Conservation (phyloP, 306 rosid species). For the Cercis canadensis region DNA sequence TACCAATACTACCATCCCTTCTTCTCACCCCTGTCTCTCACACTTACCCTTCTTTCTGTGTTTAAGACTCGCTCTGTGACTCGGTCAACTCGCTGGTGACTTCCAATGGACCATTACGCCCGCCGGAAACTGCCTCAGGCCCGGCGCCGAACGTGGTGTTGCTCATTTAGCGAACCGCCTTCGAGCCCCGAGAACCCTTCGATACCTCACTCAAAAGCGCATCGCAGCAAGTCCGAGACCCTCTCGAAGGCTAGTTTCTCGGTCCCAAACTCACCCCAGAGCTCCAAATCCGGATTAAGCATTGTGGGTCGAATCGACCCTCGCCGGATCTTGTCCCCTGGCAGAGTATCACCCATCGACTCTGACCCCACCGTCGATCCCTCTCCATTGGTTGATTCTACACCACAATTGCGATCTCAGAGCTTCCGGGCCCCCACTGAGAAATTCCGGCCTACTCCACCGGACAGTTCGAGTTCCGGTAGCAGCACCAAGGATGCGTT, state of each 20-base stretch:
- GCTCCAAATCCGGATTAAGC: conserved; percentile 67
- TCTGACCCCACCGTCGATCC: conserved; percentile 49
- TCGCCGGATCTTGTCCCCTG: conserved; percentile 91
- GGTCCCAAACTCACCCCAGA: conserved; percentile 74
- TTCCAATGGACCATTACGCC: conserved; percentile 51
- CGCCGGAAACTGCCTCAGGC: conserved; percentile 42
- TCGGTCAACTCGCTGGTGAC: background rate
- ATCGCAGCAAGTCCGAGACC: conserved; percentile 41
- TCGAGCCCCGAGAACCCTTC: conserved; percentile 75
- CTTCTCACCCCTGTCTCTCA: background rate
- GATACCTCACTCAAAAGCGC: conserved; percentile 44
- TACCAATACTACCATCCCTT: background rate
- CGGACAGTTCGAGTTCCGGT: conserved; percentile 28
- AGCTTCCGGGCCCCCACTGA: conserved; percentile 63
- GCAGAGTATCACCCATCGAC: conserved; percentile 89
- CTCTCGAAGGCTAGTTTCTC: conserved; percentile 53
- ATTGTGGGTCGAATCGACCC: conserved; percentile 78
- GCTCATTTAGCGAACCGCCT: conserved; percentile 81
- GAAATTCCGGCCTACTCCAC: conserved; percentile 19
- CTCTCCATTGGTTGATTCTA: conserved; percentile 41
- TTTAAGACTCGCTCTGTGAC: background rate
- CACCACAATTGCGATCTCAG: conserved; percentile 42
- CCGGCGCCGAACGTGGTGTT: conserved; percentile 82
- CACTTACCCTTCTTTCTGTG: background rate
- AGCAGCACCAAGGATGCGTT: conserved; percentile 45